Conservation (phyloP, 2,329 filamentous ascomycete species). For the Beauveria bassiana region DNA sequence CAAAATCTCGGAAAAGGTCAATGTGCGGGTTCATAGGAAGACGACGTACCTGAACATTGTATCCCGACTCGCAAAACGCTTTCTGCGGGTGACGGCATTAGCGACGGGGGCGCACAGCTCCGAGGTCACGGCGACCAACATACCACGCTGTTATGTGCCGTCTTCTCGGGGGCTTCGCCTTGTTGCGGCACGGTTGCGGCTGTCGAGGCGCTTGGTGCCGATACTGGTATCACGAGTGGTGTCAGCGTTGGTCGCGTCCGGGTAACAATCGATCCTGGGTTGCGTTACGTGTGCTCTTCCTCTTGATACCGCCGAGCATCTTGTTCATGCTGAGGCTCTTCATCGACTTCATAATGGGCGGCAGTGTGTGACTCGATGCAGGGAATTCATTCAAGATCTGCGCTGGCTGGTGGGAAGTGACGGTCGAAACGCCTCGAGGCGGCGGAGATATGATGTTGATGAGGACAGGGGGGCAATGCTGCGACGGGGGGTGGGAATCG, state of each 20-base stretch:
- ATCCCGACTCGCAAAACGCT: conserved; percentile 72
- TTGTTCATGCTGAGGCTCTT: conserved; percentile 49
- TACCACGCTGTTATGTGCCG: conserved; percentile 60
- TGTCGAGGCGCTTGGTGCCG: neutral
- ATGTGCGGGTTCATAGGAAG: conserved; percentile 13
- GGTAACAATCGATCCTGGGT: neutral
- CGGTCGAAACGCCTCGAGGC: neutral
- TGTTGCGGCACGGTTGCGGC: neutral
- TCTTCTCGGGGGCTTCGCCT: conserved; percentile 58
- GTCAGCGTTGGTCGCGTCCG: conserved; percentile 5
- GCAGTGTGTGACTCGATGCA: neutral
- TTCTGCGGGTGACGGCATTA: conserved; percentile 40
- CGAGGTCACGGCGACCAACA: conserved; percentile 18
- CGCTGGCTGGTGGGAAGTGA: neutral
- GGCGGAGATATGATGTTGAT: neutral
- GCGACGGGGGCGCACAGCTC: neutral
- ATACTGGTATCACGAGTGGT: neutral
- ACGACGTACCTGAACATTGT: conserved; percentile 45
- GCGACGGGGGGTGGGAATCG: neutral
- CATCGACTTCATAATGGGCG: conserved; percentile 33
- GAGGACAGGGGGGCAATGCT: neutral
- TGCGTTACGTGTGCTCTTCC: conserved; percentile 30
- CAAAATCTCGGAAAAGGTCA: neutral
- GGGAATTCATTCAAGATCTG: neutral
- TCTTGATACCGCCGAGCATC: conserved; percentile 48